Base-by-base conservation (phyloP, 495 filamentous ascomycete species). In the Penicillium nucicola region DNA sequence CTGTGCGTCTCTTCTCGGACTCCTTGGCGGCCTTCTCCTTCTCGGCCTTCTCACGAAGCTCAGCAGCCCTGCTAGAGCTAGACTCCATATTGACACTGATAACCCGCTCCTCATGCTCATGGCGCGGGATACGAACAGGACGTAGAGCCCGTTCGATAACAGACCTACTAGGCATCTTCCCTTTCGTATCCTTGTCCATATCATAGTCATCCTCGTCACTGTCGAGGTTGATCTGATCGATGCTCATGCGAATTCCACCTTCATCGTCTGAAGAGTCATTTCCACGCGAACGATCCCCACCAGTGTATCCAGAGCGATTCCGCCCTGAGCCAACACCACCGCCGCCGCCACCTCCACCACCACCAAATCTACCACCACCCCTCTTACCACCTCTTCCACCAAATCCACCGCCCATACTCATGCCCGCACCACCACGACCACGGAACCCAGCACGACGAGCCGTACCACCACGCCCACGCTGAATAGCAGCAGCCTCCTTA, bases 1-100 rank as follows among this genome's bases (percentile, higher is more conserved):
- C 52, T 66, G 32, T 52, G 33, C 36, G 39, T 25, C 22, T 18
- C 20, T 37, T 33, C 34, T 45, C 42, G 1, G 61, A 61, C 53
- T 63, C 60, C 44, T 71, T 65, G 12, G 62, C 57, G 11, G 38
- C 39, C 9, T 50, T 58, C 42, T 67, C 65, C 48, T 65, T 57
- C 51, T 70, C 63, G 17, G 68, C 70, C 57, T 73, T 57, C 20
- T 65, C 48, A 17, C 69, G 66, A 5, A 75, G 38, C 45, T 76
- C 68, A 6, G 74, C 73, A 3, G 77, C 67, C 32, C 68, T 70
- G n/a, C 60, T 60, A 15, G 72, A 66, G 57, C 72, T 79, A 3
- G 76, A 75, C 43, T 81, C 78, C 59, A 77, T 78, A 45, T 78
- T 76, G 35, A 81, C 73, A 49, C 69, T 73, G 28, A 76, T 57